phyloP scores from a whole-genome alignment of 208 protist species.

The Polymyxa betae region DNA sequence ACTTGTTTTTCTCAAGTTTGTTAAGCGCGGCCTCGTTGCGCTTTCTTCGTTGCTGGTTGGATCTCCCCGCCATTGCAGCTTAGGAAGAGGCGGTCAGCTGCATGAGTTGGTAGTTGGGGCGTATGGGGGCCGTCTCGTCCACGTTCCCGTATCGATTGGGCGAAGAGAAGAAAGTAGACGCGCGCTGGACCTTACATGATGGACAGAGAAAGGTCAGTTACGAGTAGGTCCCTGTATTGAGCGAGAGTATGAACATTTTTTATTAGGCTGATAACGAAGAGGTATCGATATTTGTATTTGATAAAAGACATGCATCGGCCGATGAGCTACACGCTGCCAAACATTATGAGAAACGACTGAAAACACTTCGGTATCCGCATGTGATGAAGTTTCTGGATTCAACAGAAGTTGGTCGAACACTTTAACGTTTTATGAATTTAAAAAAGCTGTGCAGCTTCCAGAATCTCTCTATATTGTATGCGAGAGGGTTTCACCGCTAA shows the following conservation, averaged over 20 bases:
- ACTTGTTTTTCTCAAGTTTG: neutral
- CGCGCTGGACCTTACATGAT: constrained; percentile 18
- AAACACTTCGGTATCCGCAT: constrained; percentile 41
- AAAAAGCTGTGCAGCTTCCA: neutral
- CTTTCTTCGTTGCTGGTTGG: neutral
- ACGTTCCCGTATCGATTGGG: constrained; percentile 11
- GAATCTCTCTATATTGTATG: neutral
- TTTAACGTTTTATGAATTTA: neutral
- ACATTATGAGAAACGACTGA: neutral
- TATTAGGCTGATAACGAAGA: constrained; percentile 32
- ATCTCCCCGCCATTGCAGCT: neutral
- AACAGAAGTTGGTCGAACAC: neutral
- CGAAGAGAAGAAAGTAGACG: neutral
- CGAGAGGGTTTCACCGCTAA: constrained; percentile 1
- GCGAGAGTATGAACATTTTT: neutral
- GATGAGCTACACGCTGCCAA: neutral
- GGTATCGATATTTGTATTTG: constrained; percentile 24
- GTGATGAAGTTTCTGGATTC: neutral
- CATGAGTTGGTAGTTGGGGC: no score
- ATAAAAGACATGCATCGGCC: neutral
- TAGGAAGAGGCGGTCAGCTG: no score
- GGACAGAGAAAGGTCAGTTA: constrained; percentile 6
- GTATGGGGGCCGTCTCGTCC: neutral
- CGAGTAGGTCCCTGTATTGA: neutral
- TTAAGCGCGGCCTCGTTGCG: neutral